Conservation (phyloP, 768 basidiomycete species). For the Tricholoma sp. region DNA sequence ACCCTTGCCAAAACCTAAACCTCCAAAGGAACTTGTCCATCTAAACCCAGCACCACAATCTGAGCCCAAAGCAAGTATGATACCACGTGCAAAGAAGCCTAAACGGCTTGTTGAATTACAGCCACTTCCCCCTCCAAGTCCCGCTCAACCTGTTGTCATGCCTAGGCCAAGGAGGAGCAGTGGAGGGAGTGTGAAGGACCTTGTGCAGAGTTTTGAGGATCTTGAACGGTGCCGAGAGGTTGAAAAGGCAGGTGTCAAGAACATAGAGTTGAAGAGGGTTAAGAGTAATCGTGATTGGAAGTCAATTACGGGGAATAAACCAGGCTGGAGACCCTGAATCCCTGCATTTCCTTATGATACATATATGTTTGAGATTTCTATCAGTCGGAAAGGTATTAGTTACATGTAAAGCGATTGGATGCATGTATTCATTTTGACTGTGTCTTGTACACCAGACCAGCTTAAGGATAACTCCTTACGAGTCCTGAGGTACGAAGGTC, state of each 20-base stretch:
- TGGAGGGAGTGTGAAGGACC: slow-evolving; percentile 66
- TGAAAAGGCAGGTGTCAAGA: slow-evolving; percentile 20
- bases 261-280: slow-evolving; percentile 25
- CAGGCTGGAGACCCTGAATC: slow-evolving; percentile 15
- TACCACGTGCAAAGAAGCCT: slow-evolving; percentile 37
- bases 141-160: slow-evolving; percentile 15
- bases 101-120: slow-evolving; percentile 54
- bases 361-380: not conserved
- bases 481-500: no score
- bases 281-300: slow-evolving; percentile 32
- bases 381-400: no score
- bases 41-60: slow-evolving; percentile 52
- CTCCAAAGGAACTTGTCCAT: slow-evolving; percentile 62
- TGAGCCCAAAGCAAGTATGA: slow-evolving; percentile 29
- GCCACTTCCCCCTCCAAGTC: slow-evolving; percentile 28
- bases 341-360: not conserved
- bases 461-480: no score
- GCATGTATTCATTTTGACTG: no score
- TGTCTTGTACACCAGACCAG: no score
- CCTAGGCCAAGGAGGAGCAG: slow-evolving; percentile 52
- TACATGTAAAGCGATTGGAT: no score
- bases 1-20: slow-evolving; percentile 36
- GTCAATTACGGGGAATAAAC: slow-evolving; percentile 9
- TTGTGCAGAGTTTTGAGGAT: slow-evolving; percentile 60
- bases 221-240: slow-evolving; percentile 24